A percentile compares a stretch with the other conserved stretches of the same genome.
phyloP scores from a whole-genome alignment of 305 asterid species.

The Fraxinus baroniana region DNA sequence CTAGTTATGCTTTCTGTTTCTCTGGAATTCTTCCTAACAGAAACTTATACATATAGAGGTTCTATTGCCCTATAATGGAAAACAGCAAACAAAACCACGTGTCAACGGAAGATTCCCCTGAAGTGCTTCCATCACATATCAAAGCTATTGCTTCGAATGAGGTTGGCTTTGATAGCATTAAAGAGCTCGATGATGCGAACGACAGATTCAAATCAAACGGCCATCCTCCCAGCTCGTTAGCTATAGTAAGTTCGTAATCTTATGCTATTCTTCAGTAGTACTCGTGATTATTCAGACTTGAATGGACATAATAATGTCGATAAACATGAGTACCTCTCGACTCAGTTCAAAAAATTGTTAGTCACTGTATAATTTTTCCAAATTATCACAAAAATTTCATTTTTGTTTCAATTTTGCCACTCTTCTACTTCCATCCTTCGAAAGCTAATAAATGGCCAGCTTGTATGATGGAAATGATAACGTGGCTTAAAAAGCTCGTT shows the following conservation, averaged over 20 bases:
- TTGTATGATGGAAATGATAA: too few species aligned
- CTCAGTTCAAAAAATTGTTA: background rate
- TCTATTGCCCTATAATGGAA: slow-evolving; percentile 33
- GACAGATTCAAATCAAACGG: slow-evolving; percentile 9
- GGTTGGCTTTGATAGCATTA: slow-evolving; percentile 48
- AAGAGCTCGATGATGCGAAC: slow-evolving; percentile 10
- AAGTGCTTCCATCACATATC: slow-evolving; percentile 50
- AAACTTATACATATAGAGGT: slow-evolving; percentile 2
- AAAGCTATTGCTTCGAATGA: slow-evolving; percentile 41
- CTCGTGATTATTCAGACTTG: background rate
- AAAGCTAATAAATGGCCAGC: background rate
- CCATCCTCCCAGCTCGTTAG: slow-evolving; percentile 17
- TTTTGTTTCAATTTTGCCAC: background rate
- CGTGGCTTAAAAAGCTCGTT: background rate
- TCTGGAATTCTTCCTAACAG: slow-evolving; percentile 1
- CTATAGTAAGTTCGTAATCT: slow-evolving; percentile 35
- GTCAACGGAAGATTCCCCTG: slow-evolving; percentile 16
- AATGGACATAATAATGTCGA: background rate
- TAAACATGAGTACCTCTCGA: background rate
- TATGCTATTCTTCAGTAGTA: background rate
- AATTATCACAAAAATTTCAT: background rate
- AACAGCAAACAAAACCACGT: slow-evolving; percentile 15
- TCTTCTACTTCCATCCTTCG: background rate
- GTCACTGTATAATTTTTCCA: background rate
- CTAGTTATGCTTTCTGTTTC: background rate